Base-by-base conservation (phyloP, 2,329 filamentous ascomycete genomes). In the Macrophomina pseudophaseolina region DNA sequence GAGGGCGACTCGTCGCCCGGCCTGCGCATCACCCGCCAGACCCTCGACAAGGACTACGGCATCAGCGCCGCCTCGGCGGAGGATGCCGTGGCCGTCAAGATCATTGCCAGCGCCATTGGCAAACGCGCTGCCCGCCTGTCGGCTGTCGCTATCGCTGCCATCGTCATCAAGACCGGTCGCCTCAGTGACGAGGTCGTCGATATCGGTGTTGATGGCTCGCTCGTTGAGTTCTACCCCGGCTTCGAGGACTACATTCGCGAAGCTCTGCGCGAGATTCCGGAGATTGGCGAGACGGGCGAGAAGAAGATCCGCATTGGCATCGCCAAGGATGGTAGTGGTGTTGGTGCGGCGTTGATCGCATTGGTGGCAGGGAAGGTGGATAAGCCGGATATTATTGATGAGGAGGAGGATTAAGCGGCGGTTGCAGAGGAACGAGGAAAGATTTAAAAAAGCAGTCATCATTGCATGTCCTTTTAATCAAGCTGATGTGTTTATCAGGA, bases 321-420 rank as follows among this genome's bases (percentile, higher is more conserved):
- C 74, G 95, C 95, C 69, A 97, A 97, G 84, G 95, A 99, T 77
- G 95, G 95, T 56, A 95, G 91, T 70, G 95, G 93, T 69, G 92
- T 97, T n/a, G 95, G 95, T 64, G 95, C 95, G 3, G 95, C 95
- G 48, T 82, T 99, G 72, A 98, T 98, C 80, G 95, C 95, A 62
- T 86, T 97, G 60, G 91, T 97, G 33, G 94, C 94, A 1, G 91
- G 91, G 1, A 83, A 85, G 74, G 73, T 77, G 32, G 58, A 54
- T 14, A 65, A 65, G 52, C 51, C 63, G 14, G 52, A 65, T 33
- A 18, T 42, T 11, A 46, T 59, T n/a, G 64, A 23, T 23, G 23
- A 66, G 5, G 51, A 56, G 52, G 64, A 60, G 28, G 59, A 63
- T 28, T 32, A 33, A 49, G 8, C 33, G 40, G 4, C 30, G 35